Base-by-base conservation (phyloP, 495 filamentous ascomycete genomes). In the Stereocaulon alpinum region DNA sequence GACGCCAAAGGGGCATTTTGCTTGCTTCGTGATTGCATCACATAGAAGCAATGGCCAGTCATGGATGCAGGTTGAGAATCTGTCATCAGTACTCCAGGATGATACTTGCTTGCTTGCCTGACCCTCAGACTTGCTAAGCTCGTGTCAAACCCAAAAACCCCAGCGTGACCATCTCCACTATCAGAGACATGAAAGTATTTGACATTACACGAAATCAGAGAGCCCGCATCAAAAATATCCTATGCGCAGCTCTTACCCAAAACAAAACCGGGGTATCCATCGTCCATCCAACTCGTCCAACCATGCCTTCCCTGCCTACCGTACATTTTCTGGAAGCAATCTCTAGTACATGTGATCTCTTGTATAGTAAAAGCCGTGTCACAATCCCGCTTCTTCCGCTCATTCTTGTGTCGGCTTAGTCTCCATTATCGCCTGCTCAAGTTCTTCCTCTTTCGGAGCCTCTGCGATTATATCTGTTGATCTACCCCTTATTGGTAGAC, bases 391-490 rank as follows among this genome's bases (percentile, higher is more conserved):
- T 52, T 29, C 18, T 17, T 52, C 29, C 11, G 29, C 27, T 52
- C 30, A 20, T 37, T 34, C 27, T 34, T 52, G 49, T n/a, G 30
- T 18, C 34, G 27, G 12, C 20, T 27, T 37, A 29, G 27, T 14
- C n/a, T 52, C 49, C 27, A 15, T 40, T n/a, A 14, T 55, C 40
- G 34, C 56, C 40, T 32, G 29, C 47, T 60, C 58, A 15, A n/a
- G 48, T 59, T 27, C 52, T 44, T 34, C 43, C 40, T 55, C 58
- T 20, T 54, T 37, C 40, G 40, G 32, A 7, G 40, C 58, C 50
- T 47, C 58, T 20, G 48, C 29, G 32, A 60, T 60, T 27, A 32
- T 37, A 9, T 60, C 58, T n/a, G 30, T 24, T 10, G 58, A 60
- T 52, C 50, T 54, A 9, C 58, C 58, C 20, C 50, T 48, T 30